Evolutionary conservation across 805 yeast species (phyloP), one percentile per base, ranked within the genome.

Genomic region (Wickerhamiella brachini): DNA sequence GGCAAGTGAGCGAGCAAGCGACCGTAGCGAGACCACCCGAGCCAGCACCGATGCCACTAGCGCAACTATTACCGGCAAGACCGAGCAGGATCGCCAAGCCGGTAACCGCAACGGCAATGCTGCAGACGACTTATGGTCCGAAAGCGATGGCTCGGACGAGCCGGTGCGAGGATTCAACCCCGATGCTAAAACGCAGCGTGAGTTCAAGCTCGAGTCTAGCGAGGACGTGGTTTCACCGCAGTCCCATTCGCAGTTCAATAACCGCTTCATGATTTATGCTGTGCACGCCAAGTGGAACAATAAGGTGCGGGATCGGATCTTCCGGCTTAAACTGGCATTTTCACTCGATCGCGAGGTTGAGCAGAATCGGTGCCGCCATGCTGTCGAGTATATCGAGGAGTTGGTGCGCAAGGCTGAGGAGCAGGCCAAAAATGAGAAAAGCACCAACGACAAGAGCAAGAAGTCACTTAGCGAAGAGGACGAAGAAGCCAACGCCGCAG

Each of bases 241-340:
- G 24, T 45, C 47, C 12, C 47, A 45, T 24, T 45, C 49, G 23
- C 57, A 55, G 17, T 83, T 78, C 65, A 75, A 74, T 53, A 88
- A 89, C 62, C 69, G 87, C 47, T 86, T 83, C 64, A 76, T 81
- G 53, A 68, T 86, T 21, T 88, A 87, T 57, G 78, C 82, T 51
- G 72, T 86, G 64, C 77, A 81, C 58, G 62, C 88, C 57, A 83
- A 80, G 57, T 88, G 96, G 95, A 82, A 84, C 64, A 80, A 83
- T 54, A 62, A 68, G 2, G 74, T 80, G 9, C 70, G 96, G 51
- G 79, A 87, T 59, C 68, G 77, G 12, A 67, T 86, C 45, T 74
- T 77, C 62, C 74, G 78, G 44, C 85, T 83, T 59, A 62, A 80
- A 22, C 76, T 77, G 51, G 68, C 74, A 45, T 63, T 77, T 31